phyloP scores from a whole-genome alignment of 805 yeast genomes.

The Myxozyma nipponensis region DNA sequence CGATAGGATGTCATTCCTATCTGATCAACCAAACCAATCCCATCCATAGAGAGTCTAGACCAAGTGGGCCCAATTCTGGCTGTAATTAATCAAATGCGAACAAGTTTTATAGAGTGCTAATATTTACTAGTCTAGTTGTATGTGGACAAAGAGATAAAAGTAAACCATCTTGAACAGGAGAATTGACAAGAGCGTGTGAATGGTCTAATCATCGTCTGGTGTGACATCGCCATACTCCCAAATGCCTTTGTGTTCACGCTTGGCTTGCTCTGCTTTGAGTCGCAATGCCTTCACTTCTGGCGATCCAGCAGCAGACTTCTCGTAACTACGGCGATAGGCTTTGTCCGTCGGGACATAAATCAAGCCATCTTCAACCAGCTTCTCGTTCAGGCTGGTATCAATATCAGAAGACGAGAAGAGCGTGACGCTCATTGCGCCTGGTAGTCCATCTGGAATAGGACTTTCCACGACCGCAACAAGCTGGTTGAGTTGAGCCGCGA shows the following conservation, averaged over 20 bases:
- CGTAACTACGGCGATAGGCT: constrained; percentile 8
- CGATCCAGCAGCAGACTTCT: constrained; percentile 7
- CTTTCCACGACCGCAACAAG: constrained; percentile 26
- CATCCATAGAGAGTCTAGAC: no score
- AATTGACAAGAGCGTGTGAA: no score
- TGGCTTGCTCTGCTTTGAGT: constrained; percentile 53
- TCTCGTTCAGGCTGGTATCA: constrained; percentile 24
- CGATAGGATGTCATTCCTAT: no score
- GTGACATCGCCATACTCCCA: constrained; percentile 58
- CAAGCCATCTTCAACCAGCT: constrained; percentile 24
- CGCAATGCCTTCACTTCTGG: constrained; percentile 9
- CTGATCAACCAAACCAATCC: no score
- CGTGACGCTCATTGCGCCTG: constrained; percentile 11
- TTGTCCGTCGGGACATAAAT: constrained; percentile 23
- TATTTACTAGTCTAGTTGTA: no score
- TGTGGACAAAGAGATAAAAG: no score
- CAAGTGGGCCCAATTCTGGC: no score
- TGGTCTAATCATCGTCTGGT: constrained; percentile 26
- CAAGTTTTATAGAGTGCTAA: no score
- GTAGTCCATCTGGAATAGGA: constrained; percentile 7
- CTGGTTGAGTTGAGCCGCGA: constrained; percentile 9
- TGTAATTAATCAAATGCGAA: no score
- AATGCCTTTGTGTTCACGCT: constrained; percentile 53
- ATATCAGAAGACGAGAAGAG: constrained; percentile 20
- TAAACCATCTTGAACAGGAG: no score